Percentiles rank a stretch among this genome's conserved stretches.
These are phyloP conservation scores for Chytriomyces sp. DNA, from an alignment of 192 early-diverging fungal species.

Conservation along the genomic window DNA sequence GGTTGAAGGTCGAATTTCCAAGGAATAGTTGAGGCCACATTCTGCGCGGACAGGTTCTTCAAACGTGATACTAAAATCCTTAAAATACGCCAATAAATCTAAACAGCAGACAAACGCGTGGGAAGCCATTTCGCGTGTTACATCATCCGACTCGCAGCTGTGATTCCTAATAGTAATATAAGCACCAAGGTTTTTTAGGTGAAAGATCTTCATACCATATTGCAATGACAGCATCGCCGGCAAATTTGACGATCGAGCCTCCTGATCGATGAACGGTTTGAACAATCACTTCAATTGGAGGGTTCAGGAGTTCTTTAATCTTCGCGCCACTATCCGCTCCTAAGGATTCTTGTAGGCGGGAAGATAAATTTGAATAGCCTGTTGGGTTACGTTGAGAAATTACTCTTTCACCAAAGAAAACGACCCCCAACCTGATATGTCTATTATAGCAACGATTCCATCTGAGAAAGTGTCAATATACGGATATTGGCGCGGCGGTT, in stretches of 20 bases:
- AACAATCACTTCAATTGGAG: constrained; percentile 28
- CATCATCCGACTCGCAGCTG: background rate
- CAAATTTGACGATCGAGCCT: constrained; percentile 32
- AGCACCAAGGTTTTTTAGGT: too few species aligned
- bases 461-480: background rate
- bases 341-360: background rate
- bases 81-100: background rate
- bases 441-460: constrained; percentile 19
- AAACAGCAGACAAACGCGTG: background rate
- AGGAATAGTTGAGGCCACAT: background rate
- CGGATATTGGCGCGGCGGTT: background rate
- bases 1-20: background rate
- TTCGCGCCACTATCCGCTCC: constrained; percentile 25
- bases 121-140: background rate
- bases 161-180: too few species aligned
- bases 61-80: background rate
- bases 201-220: too few species aligned
- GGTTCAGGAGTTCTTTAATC: constrained; percentile 30
- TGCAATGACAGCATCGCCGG: constrained; percentile 31
- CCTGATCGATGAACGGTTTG: constrained; percentile 6
- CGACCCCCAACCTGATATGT: constrained; percentile 31
- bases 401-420: background rate
- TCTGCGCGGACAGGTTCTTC: background rate
- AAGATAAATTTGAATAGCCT: constrained; percentile 28
- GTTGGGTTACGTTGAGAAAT: too few species aligned